Conservation (phyloP, 1,284 basidiomycete genomes). For the Rhodotorula sp. region DNA sequence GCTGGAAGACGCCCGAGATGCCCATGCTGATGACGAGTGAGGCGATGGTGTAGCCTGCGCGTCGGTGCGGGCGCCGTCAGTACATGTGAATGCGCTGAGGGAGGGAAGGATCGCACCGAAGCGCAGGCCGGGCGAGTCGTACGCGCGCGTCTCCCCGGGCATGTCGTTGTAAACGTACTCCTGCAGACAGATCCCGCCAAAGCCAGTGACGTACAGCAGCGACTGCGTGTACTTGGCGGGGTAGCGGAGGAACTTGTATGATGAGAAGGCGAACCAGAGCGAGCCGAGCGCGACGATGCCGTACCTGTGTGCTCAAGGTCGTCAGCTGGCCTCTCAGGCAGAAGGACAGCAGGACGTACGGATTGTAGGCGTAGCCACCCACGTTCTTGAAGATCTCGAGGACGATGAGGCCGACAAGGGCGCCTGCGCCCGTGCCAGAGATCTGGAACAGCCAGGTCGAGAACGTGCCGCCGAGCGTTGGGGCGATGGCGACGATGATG, state of each 20-base stretch:
- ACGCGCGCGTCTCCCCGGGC: conserved; percentile 7
- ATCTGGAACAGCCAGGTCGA: conserved; percentile 36
- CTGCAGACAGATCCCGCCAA: conserved; percentile 27
- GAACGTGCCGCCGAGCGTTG: conserved; percentile 33
- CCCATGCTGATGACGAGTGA: conserved; percentile 33
- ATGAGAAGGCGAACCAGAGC: conserved; percentile 31
- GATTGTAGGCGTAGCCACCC: conserved; percentile 53
- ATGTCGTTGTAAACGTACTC: conserved; percentile 34
- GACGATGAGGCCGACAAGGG: conserved; percentile 40
- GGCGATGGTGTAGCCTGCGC: conserved; percentile 33
- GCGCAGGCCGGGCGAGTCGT: conserved; percentile 27
- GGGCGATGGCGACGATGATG: conserved; percentile 32
- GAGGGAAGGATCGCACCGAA: conserved; percentile 9
- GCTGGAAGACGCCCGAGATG: conserved; percentile 35
- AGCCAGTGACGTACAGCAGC: conserved; percentile 25
- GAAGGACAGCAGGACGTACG: conserved; percentile 29
- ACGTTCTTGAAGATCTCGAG: conserved; percentile 49
- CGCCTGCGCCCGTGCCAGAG: conserved; percentile 35
- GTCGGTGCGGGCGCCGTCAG: conserved; percentile 43
- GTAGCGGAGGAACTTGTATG: conserved; percentile 29
- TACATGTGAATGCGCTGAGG: conserved; percentile 12
- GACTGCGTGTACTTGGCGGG: conserved; percentile 31
- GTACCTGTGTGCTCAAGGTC: neutral
- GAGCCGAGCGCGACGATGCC: conserved; percentile 23
- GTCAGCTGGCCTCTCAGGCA: neutral